These are phyloP conservation scores for Alternaria infectoria DNA, from an alignment of 2,329 filamentous ascomycete species.

Conservation along the genomic window DNA sequence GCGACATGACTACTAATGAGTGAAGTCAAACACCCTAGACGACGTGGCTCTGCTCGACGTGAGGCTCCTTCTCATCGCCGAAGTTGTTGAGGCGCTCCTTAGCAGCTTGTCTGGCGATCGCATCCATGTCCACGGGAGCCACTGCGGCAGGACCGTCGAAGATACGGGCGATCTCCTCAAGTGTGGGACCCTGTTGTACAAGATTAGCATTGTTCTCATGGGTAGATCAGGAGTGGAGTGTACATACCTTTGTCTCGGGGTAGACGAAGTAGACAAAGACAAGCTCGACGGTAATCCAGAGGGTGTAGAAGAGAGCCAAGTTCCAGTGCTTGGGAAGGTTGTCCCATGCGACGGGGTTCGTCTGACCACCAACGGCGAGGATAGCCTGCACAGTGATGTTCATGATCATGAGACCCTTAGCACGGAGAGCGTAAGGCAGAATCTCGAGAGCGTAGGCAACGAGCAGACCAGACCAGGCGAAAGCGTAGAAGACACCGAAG, in stretches of 20 bases:
- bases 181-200: constrained; percentile 63
- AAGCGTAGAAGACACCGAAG: constrained; percentile 59
- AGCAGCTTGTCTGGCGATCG: constrained; percentile 27
- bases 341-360: constrained; percentile 69
- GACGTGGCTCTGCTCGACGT: constrained; percentile 11
- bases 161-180: constrained; percentile 72
- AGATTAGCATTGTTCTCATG: neutral
- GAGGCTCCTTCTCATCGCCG: constrained; percentile 22
- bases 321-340: constrained; percentile 64
- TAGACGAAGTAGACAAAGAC: constrained; percentile 60
- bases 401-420: constrained; percentile 61
- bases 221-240: neutral
- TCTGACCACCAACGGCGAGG: constrained; percentile 66
- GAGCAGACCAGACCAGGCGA: constrained; percentile 65
- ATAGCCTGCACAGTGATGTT: constrained; percentile 69
- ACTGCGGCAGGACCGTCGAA: constrained; percentile 68
- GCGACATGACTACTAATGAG: neutral
- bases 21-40: neutral
- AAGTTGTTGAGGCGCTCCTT: constrained; percentile 19
- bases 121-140: constrained; percentile 31
- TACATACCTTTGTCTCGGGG: constrained; percentile 59
- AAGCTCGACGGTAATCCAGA: constrained; percentile 66
- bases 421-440: constrained; percentile 56
- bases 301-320: constrained; percentile 69
- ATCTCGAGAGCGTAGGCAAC: constrained; percentile 61